Evolutionary conservation across 202 grass and related monocot genomes (phyloP).

Genomic region (Saccharum hybrid): DNA sequence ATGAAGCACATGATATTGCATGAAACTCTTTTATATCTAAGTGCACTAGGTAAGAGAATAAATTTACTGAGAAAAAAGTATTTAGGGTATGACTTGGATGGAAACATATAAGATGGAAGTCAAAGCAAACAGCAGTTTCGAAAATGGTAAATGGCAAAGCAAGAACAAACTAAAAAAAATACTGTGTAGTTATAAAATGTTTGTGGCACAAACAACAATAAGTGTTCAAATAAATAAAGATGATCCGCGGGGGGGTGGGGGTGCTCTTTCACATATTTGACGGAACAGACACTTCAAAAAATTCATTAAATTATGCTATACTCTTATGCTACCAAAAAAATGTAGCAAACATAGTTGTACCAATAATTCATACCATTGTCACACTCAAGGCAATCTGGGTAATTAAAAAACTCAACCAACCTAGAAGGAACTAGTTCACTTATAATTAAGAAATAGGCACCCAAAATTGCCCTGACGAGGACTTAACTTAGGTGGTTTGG

Average conservation of each 20-base stretch:
- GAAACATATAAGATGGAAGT: conserved; percentile 21
- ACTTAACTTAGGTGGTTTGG: background rate
- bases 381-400: conserved; percentile 15
- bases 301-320: background rate
- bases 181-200: background rate
- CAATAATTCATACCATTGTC: conserved; percentile 22
- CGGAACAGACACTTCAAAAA: background rate
- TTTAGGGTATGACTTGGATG: conserved; percentile 5
- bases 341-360: background rate
- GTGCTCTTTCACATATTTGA: background rate
- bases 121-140: background rate
- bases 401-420: background rate
- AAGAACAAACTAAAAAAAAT: background rate
- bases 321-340: background rate
- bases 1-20: conserved; percentile 21
- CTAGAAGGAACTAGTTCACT: background rate
- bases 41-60: background rate
- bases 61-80: conserved; percentile 22
- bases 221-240: background rate
- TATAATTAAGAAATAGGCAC: background rate
- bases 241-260: too few relatives aligned
- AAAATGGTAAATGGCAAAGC: background rate
- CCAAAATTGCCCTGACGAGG: background rate
- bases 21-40: conserved; percentile 28
- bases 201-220: conserved; percentile 4